Evolutionary conservation across 176 grass and related monocot genomes (phyloP).

Genomic region (Aegilops speltoides): DNA sequence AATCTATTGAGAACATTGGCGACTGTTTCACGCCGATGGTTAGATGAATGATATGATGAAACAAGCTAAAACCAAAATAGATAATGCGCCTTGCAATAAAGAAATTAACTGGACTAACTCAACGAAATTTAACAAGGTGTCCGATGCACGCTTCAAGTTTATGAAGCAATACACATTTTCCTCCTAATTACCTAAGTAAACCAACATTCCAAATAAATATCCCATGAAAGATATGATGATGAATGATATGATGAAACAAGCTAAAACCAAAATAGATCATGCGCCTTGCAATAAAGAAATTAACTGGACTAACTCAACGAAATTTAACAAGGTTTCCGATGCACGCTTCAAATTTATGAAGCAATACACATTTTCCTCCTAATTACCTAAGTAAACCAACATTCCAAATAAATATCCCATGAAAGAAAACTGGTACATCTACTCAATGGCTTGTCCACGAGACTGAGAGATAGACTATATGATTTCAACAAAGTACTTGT

Average conservation of each 20-base stretch:
- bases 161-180: too few relatives aligned
- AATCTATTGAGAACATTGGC: too few relatives aligned
- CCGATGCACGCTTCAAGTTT: not conserved
- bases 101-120: not conserved
- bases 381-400: not conserved
- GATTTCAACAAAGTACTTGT: not conserved
- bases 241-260: not conserved
- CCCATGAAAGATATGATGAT: not conserved
- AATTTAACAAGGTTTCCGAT: not conserved
- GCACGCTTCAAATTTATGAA: constrained; percentile 1
- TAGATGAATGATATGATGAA: not conserved
- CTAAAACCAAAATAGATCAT: not conserved
- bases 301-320: not conserved
- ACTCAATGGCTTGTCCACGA: not conserved
- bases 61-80: not conserved
- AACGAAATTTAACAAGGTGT: not conserved
- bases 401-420: not conserved
- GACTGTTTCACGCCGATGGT: too few relatives aligned
- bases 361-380: not conserved
- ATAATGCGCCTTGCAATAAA: not conserved
- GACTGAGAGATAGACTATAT: not conserved
- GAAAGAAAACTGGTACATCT: not conserved
- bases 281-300: not conserved
- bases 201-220: too few relatives aligned
- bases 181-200: too few relatives aligned